Percentiles rank a stretch among this genome's conserved stretches.
These are phyloP conservation scores for Debaryomyces subglobosus DNA, from an alignment of 1,139 yeast genomes.

Conservation along the genomic window DNA sequence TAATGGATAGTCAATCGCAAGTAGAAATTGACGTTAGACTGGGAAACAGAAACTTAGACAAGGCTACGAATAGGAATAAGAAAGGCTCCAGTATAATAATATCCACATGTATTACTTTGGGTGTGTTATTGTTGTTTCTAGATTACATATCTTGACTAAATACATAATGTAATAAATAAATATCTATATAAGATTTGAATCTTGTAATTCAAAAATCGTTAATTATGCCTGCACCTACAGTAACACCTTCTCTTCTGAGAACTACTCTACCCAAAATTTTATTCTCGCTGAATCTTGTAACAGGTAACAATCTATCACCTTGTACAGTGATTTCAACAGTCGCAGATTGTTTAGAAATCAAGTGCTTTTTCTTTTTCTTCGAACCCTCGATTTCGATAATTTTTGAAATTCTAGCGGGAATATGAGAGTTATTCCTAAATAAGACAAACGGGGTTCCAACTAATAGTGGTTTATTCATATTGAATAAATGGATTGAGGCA, in stretches of 20 bases:
- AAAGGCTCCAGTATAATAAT: constrained; percentile 70
- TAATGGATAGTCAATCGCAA: constrained; percentile 72
- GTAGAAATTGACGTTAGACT: constrained; percentile 67
- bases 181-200: not conserved
- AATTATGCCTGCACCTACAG: constrained; percentile 86
- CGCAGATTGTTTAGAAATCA: constrained; percentile 75
- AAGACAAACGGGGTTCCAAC: constrained; percentile 83
- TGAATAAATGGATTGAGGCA: constrained; percentile 66
- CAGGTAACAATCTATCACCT: constrained; percentile 59
- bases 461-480: constrained; percentile 71
- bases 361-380: constrained; percentile 62
- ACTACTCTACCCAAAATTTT: constrained; percentile 79
- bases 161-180: not conserved
- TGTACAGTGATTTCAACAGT: constrained; percentile 66
- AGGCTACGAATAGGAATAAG: constrained; percentile 73
- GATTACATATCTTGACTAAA: constrained; percentile 54
- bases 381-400: constrained; percentile 50
- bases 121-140: constrained; percentile 61
- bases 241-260: constrained; percentile 79
- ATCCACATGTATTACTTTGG: constrained; percentile 61
- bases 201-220: constrained; percentile 17
- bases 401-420: constrained; percentile 69
- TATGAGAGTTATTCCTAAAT: constrained; percentile 79
- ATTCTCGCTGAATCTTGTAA: constrained; percentile 61
- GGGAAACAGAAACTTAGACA: constrained; percentile 75